A percentile compares a stretch with the other conserved stretches of the same genome.
phyloP scores from a whole-genome alignment of 176 grass and related monocot species.

The Phoenix roebelenii region DNA sequence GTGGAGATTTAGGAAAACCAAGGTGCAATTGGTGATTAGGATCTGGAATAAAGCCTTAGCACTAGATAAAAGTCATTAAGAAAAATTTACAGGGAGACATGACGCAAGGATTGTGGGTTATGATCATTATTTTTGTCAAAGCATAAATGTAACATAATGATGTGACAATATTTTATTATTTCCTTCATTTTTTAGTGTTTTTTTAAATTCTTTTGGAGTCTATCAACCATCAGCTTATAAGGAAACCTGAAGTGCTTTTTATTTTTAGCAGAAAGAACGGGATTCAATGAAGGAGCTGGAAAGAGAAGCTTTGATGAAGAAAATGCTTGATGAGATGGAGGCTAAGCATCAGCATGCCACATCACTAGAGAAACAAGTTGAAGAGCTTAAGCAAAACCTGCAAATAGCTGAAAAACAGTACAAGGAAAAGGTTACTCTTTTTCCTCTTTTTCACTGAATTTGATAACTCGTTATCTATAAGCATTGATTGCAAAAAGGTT shows the following conservation, averaged over 20 bases:
- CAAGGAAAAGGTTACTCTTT: conserved; percentile 37
- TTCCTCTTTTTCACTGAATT: neutral
- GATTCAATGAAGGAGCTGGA: conserved; percentile 47
- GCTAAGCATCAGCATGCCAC: conserved; percentile 27
- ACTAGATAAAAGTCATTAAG: no score
- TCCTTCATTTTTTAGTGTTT: neutral
- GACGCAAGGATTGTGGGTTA: no score
- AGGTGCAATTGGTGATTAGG: no score
- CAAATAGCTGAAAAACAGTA: conserved; percentile 25
- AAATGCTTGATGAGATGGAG: conserved; percentile 23
- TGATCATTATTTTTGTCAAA: no score
- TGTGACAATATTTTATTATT: no score
- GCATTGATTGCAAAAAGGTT: neutral
- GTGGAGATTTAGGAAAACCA: no score
- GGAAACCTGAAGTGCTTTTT: conserved; percentile 8
- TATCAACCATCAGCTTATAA: conserved; percentile 8
- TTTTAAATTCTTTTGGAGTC: neutral
- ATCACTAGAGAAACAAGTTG: conserved; percentile 36
- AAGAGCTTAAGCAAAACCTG: conserved; percentile 34
- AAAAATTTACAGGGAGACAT: no score
- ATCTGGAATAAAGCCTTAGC: no score
- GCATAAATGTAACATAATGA: no score
- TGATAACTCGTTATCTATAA: neutral
- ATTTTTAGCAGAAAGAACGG: conserved; percentile 51
- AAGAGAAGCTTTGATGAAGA: conserved; percentile 18